phyloP scores from a whole-genome alignment of 1,284 basidiomycete genomes.

The Cutaneotrichosporon mucoides region DNA sequence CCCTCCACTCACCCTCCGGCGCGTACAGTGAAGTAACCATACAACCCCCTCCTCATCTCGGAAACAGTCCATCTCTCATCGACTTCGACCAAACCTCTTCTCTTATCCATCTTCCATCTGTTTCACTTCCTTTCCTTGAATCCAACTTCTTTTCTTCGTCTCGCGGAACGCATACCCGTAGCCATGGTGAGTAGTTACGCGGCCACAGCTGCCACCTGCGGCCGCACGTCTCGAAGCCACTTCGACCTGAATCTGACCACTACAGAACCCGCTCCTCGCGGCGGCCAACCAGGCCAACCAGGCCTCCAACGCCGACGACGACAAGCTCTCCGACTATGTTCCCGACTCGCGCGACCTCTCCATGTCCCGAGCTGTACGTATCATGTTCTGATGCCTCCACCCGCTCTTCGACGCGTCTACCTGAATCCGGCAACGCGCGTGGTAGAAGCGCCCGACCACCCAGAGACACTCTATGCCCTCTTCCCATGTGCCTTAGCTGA shows the following conservation, averaged over 20 bases:
- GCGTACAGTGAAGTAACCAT: too few relatives aligned
- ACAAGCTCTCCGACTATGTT: constrained; percentile 47
- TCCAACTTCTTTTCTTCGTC: background rate
- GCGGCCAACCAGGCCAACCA: constrained; percentile 34
- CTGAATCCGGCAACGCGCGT: too few relatives aligned
- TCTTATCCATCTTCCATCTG: background rate
- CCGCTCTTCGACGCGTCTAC: background rate
- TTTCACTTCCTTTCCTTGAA: background rate
- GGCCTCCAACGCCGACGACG: constrained; percentile 32
- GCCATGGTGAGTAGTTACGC: constrained; percentile 6
- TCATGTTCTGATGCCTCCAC: too few relatives aligned
- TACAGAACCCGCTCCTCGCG: constrained; percentile 44
- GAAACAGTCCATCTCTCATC: background rate
- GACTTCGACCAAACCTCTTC: background rate
- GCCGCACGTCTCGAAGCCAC: too few relatives aligned
- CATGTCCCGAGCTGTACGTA: constrained; percentile 44
- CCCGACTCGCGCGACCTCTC: constrained; percentile 44
- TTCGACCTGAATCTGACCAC: background rate
- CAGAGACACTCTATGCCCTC: background rate
- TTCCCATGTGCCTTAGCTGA: constrained; percentile 1
- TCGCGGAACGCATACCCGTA: background rate
- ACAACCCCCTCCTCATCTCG: background rate
- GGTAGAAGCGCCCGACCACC: background rate
- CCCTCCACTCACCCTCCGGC: background rate
- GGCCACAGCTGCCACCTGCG: too few relatives aligned